Evolutionary conservation across 129 eudicot genomes (phyloP), one percentile per base, ranked within the genome.

Genomic region (Artemisia annua): DNA sequence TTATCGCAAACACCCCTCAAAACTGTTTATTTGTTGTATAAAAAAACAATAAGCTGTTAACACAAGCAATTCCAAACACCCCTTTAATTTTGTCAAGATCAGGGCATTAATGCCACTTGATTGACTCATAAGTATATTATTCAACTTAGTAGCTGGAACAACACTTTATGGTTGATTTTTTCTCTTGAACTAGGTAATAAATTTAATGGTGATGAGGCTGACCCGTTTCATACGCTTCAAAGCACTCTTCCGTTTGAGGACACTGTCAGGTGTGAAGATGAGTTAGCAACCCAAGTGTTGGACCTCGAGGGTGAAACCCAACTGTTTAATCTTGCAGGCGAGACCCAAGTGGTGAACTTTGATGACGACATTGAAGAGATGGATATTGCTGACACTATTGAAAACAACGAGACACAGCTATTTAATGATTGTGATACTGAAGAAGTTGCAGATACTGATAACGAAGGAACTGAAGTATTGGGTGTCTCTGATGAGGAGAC

Each of bases 341-440:
- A 88, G 67, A 88, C 96, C 24, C 92, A 86, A 78, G 76, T 79
- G 48, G n/a, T 82, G 75, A 79, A 89, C 80, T 67, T 82, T 76
- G 91, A 78, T 30, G 78, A 69, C 63, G 91, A 82, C 70, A 75
- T 86, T 43, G 95, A 87, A 65, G 83, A 66, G 26, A 49, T 86
- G 62, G 92, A 88, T 59, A 22, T 72, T 48, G 18, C 70, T 22
- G 81, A 78, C 69, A 62, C 76, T 57, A 46, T 15, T 26, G 82
- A 76, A 52, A 62, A 77, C 26, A 18, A 43, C 8, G 85, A 59
- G 50, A 84, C 91, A 58, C 87, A 91, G 80, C 56, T 83, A 46
- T 59, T 83, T 43, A 83, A 85, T 67, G 85, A 82, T 43, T 79
- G 22, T 10, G 85, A 90, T 80, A 79, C 80, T 19, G 96, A 86